Evolutionary conservation across 345 rosid species (phyloP), one percentile per base, ranked within the genome.

Genomic region (Euphorbia peplus): DNA sequence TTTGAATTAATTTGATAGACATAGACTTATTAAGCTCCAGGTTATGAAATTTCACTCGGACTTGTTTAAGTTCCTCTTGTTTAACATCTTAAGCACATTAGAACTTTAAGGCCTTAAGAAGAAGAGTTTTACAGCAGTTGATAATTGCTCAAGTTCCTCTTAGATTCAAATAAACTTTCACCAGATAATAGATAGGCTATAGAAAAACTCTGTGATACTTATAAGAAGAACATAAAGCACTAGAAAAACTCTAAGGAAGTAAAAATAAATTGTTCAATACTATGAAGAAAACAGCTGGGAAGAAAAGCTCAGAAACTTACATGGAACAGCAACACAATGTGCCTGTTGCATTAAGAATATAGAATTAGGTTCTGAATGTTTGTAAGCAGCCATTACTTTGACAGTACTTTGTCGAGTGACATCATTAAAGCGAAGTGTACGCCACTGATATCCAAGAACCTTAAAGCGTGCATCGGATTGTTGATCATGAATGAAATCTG

Each of bases 371-470:
- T 84, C 80, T 1, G 85, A 79, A 63, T 70, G 81, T 14, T 64
- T 54, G 71, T 69, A 85, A 74, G 91, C 88, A 78, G 91, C 92
- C 97, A 91, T 83, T 59, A 89, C 81, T 86, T 93, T 91, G 41
- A 74, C 95, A n/a, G 96, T 78, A 68, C 98, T 93, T 78, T 91
- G 98, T 39, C 89, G 83, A 62, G 97, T 91, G 51, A 74, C 72
- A 13, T 89, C 90, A 54, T 93, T 93, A 70, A 91, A 93, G 4
- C 84, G 90, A 69, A 93, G 95, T 0, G 87, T 79, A 35, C 97
- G 85, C 98, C 98, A 93, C 35, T 91, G 91, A 69, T 91, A 93
- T 41, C 98, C 96, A 54, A 93, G 69, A 53, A 93, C 60, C 73
- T 76, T 85, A 70, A 88, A 93, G 15, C 72, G 47, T 54, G 41